Evolutionary conservation across 768 basidiomycete species (phyloP).

Genomic region (Gloeophyllum trabeum): DNA sequence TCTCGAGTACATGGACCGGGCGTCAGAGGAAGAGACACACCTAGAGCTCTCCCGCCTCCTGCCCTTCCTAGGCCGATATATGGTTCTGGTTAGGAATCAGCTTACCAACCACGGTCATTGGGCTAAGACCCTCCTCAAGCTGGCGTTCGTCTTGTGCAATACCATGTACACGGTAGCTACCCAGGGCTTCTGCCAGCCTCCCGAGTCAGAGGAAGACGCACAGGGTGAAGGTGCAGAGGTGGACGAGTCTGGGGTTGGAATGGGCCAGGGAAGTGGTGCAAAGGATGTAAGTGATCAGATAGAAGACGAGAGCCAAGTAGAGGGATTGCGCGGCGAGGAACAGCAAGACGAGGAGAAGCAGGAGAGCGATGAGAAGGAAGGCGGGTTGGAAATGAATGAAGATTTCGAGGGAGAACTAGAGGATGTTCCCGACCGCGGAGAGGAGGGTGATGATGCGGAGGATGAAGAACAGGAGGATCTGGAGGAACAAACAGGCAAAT

Average conservation of each 20-base stretch:
- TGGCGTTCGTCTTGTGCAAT: constrained; percentile 67
- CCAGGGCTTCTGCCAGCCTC: constrained; percentile 90
- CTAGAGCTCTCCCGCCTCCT: constrained; percentile 24
- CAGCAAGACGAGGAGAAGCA: constrained; percentile 32
- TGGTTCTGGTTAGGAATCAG: constrained; percentile 42
- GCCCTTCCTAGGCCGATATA: constrained; percentile 68
- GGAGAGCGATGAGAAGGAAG: constrained; percentile 43
- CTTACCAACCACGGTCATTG: constrained; percentile 48
- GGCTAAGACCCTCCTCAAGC: constrained; percentile 75
- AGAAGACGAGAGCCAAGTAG: constrained; percentile 92
- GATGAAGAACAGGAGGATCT: constrained; percentile 41
- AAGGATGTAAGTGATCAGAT: constrained; percentile 92
- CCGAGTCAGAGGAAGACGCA: constrained; percentile 45
- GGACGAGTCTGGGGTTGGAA: constrained; percentile 66
- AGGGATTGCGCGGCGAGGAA: constrained; percentile 73
- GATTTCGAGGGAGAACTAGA: constrained; percentile 85
- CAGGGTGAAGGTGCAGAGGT: constrained; percentile 29
- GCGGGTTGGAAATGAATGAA: constrained; percentile 84
- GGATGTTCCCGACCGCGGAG: constrained; percentile 62
- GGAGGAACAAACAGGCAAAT: constrained; percentile 71
- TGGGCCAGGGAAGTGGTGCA: constrained; percentile 79
- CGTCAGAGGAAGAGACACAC: no score
- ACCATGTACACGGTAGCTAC: constrained; percentile 62
- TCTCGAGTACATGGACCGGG: no score
- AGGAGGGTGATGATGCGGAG: constrained; percentile 29